Base-by-base conservation (phyloP, 2,329 filamentous ascomycete species). In the Alternaria dauci region DNA sequence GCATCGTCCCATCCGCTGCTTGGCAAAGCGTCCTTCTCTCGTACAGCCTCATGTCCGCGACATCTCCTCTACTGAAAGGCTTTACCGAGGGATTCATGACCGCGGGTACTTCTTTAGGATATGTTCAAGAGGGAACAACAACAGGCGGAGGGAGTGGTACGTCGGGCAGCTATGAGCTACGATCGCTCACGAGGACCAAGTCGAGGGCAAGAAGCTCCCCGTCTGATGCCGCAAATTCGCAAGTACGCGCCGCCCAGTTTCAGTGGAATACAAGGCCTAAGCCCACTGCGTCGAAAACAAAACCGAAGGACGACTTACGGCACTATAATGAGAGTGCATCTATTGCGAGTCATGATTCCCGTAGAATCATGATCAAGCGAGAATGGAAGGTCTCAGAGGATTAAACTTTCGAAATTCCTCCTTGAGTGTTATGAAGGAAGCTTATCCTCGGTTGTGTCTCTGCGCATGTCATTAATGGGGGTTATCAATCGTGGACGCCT, bases 1-100 rank as follows among this genome's bases (percentile, higher is more conserved):
- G 51, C 34, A 55, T 62, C n/a, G 52, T 52, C 14, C 20, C 46
- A 9, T 59, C 59, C 2, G 52, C 42, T 18, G 47, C 14, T 23
- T 59, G 59, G 59, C 59, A 62, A 34, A 54, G 39, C 11, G 30
- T 55, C 12, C 47, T 59, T 8, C 28, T 62, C 3, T 54, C 39
- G 1, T 62, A 52, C 18, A 55, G 25, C 28, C 46, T 62, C 28
- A 62, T 62, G 23, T 62, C 56, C n/a, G 52, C 56, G 26, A 59
- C 59, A 12, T 38, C 52, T 28, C 59, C 59, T 3, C 28, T 48
- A 5, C 56, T 59, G 11, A 55, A 55, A n/a, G 47, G 47, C 1
- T 62, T 62, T 12, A 44, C 52, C 5, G 30, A 52, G 34, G 28
- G 23, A 14, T 62, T 62, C 46, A 52, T 23, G 39, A 62, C 55